phyloP scores from a whole-genome alignment of 192 early-diverging fungal species.

The Coemansia sp. region DNA sequence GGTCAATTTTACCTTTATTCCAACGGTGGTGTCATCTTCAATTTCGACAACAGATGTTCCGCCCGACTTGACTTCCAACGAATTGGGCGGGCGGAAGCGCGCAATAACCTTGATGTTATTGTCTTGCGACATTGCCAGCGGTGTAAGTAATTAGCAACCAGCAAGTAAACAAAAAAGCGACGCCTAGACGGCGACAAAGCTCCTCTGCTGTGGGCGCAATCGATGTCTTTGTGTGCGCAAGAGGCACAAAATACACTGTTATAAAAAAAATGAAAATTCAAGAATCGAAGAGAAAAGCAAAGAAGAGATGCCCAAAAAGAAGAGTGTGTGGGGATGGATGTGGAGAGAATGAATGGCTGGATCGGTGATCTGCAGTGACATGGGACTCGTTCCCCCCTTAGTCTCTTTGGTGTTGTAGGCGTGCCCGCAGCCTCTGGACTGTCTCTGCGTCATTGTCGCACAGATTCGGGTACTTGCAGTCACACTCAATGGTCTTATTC shows the following conservation, averaged over 20 bases:
- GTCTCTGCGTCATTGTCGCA: slow-evolving; percentile 21
- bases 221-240: neutral
- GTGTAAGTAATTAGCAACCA: neutral
- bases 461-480: slow-evolving; percentile 22
- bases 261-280: neutral
- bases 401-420: neutral
- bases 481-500: slow-evolving; percentile 16
- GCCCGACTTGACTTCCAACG: slow-evolving; percentile 86
- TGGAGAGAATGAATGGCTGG: neutral
- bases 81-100: slow-evolving; percentile 96
- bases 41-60: slow-evolving; percentile 84
- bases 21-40: slow-evolving; percentile 65
- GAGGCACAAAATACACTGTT: neutral
- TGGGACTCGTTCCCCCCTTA: too few relatives aligned
- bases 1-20: slow-evolving; percentile 39
- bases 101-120: slow-evolving; percentile 97
- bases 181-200: slow-evolving; percentile 2
- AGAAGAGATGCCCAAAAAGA: neutral
- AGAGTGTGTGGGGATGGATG: neutral
- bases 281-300: slow-evolving; percentile 8
- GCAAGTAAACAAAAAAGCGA: slow-evolving; percentile 10
- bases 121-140: slow-evolving; percentile 59
- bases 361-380: neutral
- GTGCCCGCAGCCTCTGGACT: slow-evolving; percentile 19
- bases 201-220: neutral